Base-by-base conservation (phyloP, 1,284 basidiomycete genomes). In the Vanrija sp. region DNA sequence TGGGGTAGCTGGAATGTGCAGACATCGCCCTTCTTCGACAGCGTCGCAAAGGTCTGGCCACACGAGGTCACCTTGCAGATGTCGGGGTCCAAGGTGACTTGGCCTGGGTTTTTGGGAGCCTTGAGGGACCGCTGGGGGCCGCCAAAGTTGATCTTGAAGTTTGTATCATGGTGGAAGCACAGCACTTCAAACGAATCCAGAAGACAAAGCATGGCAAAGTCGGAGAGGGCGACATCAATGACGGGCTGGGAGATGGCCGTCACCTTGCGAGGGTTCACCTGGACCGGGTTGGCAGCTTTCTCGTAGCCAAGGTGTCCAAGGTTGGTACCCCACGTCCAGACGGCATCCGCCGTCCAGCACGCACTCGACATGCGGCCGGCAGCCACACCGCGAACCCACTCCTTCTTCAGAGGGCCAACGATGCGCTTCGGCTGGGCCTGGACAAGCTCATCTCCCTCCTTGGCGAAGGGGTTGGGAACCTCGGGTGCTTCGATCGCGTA, bases 311-410 rank as follows among this genome's bases (percentile, higher is more conserved):
- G 80, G 71, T 98, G 96, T 0, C 96, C 96, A 31, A 82, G 83
- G 73, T 98, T 97, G 22, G 88, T 92, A 0, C 95, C 96, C 94
- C 94, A 98, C 0, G 94, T 96, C 76, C 84, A 97, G 0, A 98
- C 82, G n/a, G 85, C 83, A 16, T 82, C 81, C 4, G 71, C 69
- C 0, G 93, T 96, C 86, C 90, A 98, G 69, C 90, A 95, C 2
- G 85, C 92, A 19, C 89, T 92, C 22, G 91, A 88, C 22, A 85
- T 85, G 67, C 89, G 87, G 58, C 88, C 90, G 0, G 93, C 92
- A 0, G 93, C 89, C 4, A 95, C 82, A 18, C 96, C 96, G 19
- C 80, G 75, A 0, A 96, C 85, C 22, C 79, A 64, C 62, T 93
- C 89, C 72, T 87, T 90, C 79, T 87, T 89, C 59, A 98, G 75